Evolutionary conservation across 441 rosid species (phyloP), one percentile per base, ranked within the genome.

Genomic region (Hura crepitans): DNA sequence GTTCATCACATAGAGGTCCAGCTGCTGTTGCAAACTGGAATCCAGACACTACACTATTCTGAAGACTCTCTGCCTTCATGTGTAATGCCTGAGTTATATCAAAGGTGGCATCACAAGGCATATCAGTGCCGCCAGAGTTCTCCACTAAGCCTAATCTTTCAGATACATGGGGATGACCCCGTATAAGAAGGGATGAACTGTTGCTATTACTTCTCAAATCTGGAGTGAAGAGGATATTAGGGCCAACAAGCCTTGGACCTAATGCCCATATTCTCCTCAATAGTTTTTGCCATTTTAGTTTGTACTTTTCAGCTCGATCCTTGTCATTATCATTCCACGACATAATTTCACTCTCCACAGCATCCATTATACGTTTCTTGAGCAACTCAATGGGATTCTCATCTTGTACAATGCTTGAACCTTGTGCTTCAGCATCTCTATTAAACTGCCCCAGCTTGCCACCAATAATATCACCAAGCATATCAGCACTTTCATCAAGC

Each of bases 1-100:
- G 94, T 72, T 94, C 98, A 57, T 92, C 98, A 20, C 98, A 92
- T 28, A 94, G 74, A 51, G 96, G 98, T 15, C 97, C 98, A 68
- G 97, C 83, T 42, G 87, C 92, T 30, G 96, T 82, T 25, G 98
- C 97, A 55, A 94, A 77, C 74, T 92, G 97, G 79, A 94, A 94
- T 42, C 97, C 97, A 0, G 97, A 90, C 60, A 90, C 76, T 13
- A 94, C 75, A 75, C 90, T 86, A 85, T 89, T 94, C 64, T 84
- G 86, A 49, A 94, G 96, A 80, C 79, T 77, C 69, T 81, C 77
- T n/a, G 87, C 86, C 80, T 91, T 95, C 50, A 65, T 59, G 18
- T 58, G 62, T 65, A 89, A 72, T 49, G 84, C 66, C 68, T 57
- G 77, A 65, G 60, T 73, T 69, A 57, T 72, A 70, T 83, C 93